Conservation (phyloP, 306 rosid species). For the Ziziphus jujuba region DNA sequence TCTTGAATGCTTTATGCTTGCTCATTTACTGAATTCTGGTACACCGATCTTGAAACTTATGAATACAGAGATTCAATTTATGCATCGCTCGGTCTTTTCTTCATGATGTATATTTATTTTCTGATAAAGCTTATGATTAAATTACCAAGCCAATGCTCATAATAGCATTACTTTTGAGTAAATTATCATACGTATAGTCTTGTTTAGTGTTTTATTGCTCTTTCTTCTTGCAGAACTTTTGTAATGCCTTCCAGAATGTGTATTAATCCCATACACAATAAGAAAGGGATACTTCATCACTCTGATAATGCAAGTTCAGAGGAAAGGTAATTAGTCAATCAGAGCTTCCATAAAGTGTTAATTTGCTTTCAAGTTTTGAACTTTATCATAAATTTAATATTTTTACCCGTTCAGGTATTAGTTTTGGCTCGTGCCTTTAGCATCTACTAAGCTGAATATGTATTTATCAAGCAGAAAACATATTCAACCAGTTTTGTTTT, state of each 20-base stretch:
- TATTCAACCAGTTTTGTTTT: slow-evolving; percentile 26
- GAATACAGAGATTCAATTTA: too few species aligned
- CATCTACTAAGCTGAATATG: not conserved
- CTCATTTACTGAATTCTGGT: too few species aligned
- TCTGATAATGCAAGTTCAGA: slow-evolving; percentile 53
- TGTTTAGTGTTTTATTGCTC: slow-evolving; percentile 9
- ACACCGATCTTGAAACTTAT: too few species aligned
- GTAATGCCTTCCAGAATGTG: slow-evolving; percentile 98
- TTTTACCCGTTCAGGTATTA: not conserved
- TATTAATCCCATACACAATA: slow-evolving; percentile 86
- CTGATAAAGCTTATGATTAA: too few species aligned
- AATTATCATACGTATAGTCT: not conserved
- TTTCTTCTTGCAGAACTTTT: slow-evolving; percentile 66
- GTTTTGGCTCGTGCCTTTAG: not conserved
- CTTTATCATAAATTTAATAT: not conserved
- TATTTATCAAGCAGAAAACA: not conserved
- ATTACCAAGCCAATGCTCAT: not conserved
- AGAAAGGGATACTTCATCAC: slow-evolving; percentile 77
- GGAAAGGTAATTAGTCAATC: slow-evolving; percentile 47
- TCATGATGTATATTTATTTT: too few species aligned
- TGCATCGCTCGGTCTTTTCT: too few species aligned
- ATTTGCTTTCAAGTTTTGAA: slow-evolving; percentile 8
- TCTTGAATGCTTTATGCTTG: too few species aligned
- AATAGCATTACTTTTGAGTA: not conserved
- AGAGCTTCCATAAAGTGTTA: slow-evolving; percentile 1